These are phyloP conservation scores for Saccharum hybrid DNA, from an alignment of 202 grass and related monocot genomes.

Conservation along the genomic window DNA sequence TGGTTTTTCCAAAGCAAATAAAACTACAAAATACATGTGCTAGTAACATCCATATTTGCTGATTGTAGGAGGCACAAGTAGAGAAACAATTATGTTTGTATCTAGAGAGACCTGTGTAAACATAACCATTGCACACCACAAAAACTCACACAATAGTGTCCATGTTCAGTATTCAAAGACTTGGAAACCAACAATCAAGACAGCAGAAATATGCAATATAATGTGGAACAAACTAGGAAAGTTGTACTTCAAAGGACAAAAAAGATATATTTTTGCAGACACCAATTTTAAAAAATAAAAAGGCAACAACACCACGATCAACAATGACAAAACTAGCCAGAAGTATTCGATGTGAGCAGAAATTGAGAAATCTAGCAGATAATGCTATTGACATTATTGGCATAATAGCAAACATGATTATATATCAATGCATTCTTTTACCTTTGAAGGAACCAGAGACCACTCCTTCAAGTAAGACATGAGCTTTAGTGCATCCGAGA, in stretches of 20 bases:
- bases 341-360: not conserved
- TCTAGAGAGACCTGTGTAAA: not conserved
- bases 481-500: slow-evolving; percentile 93
- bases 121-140: not conserved
- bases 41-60: slow-evolving; percentile 7
- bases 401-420: slow-evolving; percentile 16
- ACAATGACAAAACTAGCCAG: not conserved
- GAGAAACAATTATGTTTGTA: not conserved
- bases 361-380: slow-evolving; percentile 6
- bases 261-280: not conserved
- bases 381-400: not conserved
- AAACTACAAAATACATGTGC: not conserved
- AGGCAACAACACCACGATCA: not conserved
- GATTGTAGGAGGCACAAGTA: slow-evolving; percentile 2
- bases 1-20: not conserved
- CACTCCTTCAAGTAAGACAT: slow-evolving; percentile 95
- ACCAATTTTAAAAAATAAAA: not conserved
- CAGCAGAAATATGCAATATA: not conserved
- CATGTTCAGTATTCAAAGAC: not conserved
- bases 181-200: not conserved
- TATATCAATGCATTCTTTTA: slow-evolving; percentile 33
- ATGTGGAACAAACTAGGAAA: not conserved
- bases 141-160: not conserved
- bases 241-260: not conserved
- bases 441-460: slow-evolving; percentile 80